Percentiles rank a stretch among this genome's conserved stretches.
phyloP scores from a whole-genome alignment of 306 rosid genomes.

The Cicer arietinum region DNA sequence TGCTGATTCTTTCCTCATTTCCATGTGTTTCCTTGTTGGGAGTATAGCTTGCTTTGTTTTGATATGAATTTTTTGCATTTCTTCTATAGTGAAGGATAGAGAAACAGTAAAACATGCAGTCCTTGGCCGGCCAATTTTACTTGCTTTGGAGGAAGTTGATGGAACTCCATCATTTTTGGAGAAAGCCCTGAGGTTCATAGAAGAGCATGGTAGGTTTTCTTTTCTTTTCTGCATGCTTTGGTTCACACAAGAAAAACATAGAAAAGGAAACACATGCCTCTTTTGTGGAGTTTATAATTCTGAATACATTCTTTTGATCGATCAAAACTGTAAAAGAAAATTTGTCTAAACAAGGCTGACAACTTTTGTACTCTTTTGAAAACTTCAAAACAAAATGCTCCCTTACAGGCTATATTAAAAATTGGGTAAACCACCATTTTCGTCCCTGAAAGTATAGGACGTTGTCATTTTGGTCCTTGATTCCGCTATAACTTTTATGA shows the following conservation, averaged over 20 bases:
- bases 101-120: constrained; percentile 64
- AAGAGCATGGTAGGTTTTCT: constrained; percentile 72
- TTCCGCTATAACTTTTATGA: too few species aligned
- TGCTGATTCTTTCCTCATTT: too few species aligned
- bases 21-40: too few species aligned
- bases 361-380: not conserved
- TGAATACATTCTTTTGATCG: too few species aligned
- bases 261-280: not conserved
- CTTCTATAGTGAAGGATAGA: constrained; percentile 65
- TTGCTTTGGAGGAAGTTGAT: constrained; percentile 93
- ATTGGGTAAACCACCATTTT: too few species aligned
- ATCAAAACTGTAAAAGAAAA: too few species aligned
- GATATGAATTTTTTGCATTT: constrained; percentile 42
- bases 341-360: not conserved
- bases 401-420: not conserved
- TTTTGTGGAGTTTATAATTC: not conserved
- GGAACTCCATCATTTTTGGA: constrained; percentile 97
- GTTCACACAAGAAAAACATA: not conserved
- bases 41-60: constrained; percentile 30
- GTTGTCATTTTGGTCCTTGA: too few species aligned
- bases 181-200: constrained; percentile 88
- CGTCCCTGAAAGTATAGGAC: too few species aligned
- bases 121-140: constrained; percentile 84
- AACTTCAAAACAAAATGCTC: not conserved
- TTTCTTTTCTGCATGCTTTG: not conserved